phyloP scores from a whole-genome alignment of 371 early-diverging fungal species.

The Apophysomyces trapeziformis region DNA sequence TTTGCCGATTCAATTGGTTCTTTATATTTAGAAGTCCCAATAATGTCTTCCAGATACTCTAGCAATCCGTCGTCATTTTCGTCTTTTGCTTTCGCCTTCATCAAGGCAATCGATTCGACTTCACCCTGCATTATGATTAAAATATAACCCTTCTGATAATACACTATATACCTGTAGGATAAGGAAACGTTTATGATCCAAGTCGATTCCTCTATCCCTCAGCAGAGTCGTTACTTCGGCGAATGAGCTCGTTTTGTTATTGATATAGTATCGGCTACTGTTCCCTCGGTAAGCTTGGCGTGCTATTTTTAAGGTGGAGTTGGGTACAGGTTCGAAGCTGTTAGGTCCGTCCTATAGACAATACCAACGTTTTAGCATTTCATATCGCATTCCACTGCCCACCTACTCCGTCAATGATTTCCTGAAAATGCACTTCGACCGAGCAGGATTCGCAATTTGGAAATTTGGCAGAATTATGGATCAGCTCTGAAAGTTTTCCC shows the following conservation, averaged over 20 bases:
- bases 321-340: constrained; percentile 66
- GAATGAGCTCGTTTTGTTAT: constrained; percentile 74
- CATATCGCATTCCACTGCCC: background rate
- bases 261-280: constrained; percentile 81
- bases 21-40: constrained; percentile 95
- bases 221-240: constrained; percentile 90
- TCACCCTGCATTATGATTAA: constrained; percentile 80
- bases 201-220: constrained; percentile 91
- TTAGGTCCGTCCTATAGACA: constrained; percentile 60
- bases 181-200: constrained; percentile 99
- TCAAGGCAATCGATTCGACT: constrained; percentile 98
- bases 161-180: constrained; percentile 81
- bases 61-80: constrained; percentile 97
- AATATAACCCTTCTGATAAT: background rate
- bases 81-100: constrained; percentile 96
- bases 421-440: constrained; percentile 96
- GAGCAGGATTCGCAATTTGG: constrained; percentile 76
- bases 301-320: constrained; percentile 78
- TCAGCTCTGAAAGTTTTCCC: constrained; percentile 93
- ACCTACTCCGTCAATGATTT: constrained; percentile 79
- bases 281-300: constrained; percentile 81
- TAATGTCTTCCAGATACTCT: constrained; percentile 99
- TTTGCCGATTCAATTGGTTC: constrained; percentile 83
- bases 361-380: too few species aligned
- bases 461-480: constrained; percentile 90